Base-by-base conservation (phyloP, 768 basidiomycete species). In the Guyanaporus albipodus region DNA sequence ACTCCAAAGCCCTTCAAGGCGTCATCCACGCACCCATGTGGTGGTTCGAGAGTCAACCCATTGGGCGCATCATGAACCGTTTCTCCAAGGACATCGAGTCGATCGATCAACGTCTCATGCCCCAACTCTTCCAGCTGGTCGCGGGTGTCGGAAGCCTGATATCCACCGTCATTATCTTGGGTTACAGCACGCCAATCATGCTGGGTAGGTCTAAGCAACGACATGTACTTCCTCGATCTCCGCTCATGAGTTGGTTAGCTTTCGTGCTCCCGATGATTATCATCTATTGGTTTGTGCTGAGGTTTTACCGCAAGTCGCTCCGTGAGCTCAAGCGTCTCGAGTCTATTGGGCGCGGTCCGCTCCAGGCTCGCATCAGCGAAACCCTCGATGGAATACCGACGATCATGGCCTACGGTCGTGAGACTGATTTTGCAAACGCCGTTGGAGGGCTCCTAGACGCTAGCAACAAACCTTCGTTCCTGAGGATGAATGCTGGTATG, bases 321-420 rank as follows among this genome's bases (percentile, higher is more conserved):
- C 66, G 75, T 17, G 74, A 76, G 55, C 68, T 78, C 61, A 78
- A 79, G 60, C 55, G 57, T 34, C 37, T 60, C 54, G 76, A 78
- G 52, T 70, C 73, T 34, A 63, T 69, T 34, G 67, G 76, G 5
- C 73, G 75, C 11, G 72, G 72, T 7, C 67, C 71, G 3, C 71
- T 80, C 17, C 78, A 79, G 48, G 70, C 74, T 2, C 73, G 74
- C 44, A 78, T 78, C 61, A 70, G 68, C 34, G 78, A 79, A 59
- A 73, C 71, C 2, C 66, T 80, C 5, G 69, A 70, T 18, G 78
- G 77, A 4, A 68, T 68, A 21, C 60, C 63, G 3, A 75, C 74
- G 10, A 73, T 78, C 35, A 68, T 78, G 39, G 76, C 77, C 4
- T 79, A 75, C 49, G 67, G 70, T 44, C 64, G 63, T 17, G 59